Evolutionary conservation across 2,329 filamentous ascomycete species (phyloP).

Genomic region (Aureobasidium sp.): DNA sequence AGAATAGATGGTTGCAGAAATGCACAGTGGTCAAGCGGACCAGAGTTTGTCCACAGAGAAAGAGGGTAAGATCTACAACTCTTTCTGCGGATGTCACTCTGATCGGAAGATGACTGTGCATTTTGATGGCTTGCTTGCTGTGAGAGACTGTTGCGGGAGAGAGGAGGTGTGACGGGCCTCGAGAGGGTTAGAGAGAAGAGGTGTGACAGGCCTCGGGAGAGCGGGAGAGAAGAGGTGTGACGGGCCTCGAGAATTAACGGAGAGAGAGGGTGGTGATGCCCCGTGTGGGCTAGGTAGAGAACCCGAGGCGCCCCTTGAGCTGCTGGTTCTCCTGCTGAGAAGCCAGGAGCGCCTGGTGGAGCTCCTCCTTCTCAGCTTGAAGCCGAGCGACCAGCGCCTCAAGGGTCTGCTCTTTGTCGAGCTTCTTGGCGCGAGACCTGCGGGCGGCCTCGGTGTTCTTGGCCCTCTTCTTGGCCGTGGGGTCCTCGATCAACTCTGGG

Average conservation of each 20-base stretch:
- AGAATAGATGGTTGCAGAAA: too few species aligned
- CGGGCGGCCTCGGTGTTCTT: constrained; percentile 89
- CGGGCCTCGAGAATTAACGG: not conserved
- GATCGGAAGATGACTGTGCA: not conserved
- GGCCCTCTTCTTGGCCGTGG: constrained; percentile 80
- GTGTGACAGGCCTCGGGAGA: not conserved
- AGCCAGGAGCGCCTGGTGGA: constrained; percentile 17
- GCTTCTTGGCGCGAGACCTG: constrained; percentile 83
- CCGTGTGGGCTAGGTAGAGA: not conserved
- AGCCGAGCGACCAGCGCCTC: constrained; percentile 57
- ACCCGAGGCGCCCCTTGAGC: not conserved
- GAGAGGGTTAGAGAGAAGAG: not conserved
- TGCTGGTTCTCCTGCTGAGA: not conserved
- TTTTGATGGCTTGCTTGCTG: not conserved
- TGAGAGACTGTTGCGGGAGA: not conserved
- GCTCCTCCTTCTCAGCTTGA: constrained; percentile 21
- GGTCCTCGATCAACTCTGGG: constrained; percentile 60
- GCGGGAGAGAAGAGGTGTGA: not conserved
- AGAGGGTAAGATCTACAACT: not conserved
- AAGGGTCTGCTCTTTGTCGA: constrained; percentile 63
- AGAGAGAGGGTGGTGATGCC: not conserved
- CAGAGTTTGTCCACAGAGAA: not conserved
- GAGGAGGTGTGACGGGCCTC: too few species aligned
- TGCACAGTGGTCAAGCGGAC: not conserved
- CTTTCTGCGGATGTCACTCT: not conserved